Percentiles rank a stretch among this genome's conserved stretches.
phyloP scores from a whole-genome alignment of 192 early-diverging fungal genomes.

The Chytriomyces sp. region DNA sequence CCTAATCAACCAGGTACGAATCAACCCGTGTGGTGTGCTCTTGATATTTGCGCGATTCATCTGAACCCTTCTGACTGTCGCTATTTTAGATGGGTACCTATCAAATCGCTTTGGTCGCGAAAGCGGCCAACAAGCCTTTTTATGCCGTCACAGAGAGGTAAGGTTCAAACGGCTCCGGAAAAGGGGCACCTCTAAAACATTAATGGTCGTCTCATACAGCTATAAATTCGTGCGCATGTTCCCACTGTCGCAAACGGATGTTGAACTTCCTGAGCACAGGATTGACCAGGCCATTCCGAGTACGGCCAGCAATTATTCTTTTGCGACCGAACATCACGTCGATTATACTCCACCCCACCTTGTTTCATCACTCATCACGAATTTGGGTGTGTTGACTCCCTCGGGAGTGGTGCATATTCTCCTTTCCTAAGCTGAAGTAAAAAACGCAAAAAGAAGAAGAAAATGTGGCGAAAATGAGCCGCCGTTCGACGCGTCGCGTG shows the following conservation, averaged over 20 bases:
- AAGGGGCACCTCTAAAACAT: too few relatives aligned
- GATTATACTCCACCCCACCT: constrained; percentile 91
- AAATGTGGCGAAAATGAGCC: too few relatives aligned
- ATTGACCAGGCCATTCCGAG: constrained; percentile 14
- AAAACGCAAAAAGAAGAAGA: not conserved
- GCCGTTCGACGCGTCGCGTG: too few relatives aligned
- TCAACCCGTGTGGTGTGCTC: constrained; percentile 4
- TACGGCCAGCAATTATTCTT: constrained; percentile 60
- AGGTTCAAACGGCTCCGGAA: too few relatives aligned
- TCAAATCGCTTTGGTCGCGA: constrained; percentile 93
- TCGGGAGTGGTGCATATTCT: constrained; percentile 63
- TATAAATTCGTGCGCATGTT: constrained; percentile 97
- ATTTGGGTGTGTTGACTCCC: constrained; percentile 88
- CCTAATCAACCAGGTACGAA: constrained; percentile 83
- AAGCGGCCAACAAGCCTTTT: constrained; percentile 91
- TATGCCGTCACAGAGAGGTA: constrained; percentile 94
- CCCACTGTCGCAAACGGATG: constrained; percentile 93
- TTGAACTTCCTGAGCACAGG: constrained; percentile 40
- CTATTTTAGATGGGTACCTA: constrained; percentile 92
- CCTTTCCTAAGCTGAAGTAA: constrained; percentile 8
- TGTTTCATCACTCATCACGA: constrained; percentile 83
- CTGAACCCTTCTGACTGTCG: too few relatives aligned
- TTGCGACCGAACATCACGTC: constrained; percentile 45
- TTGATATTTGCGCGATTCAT: not conserved
- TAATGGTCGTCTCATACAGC: too few relatives aligned